Percentiles rank a stretch among this genome's conserved stretches.
Conservation (phyloP, 192 early-diverging fungal genomes). For the Entomortierella parvispora region DNA sequence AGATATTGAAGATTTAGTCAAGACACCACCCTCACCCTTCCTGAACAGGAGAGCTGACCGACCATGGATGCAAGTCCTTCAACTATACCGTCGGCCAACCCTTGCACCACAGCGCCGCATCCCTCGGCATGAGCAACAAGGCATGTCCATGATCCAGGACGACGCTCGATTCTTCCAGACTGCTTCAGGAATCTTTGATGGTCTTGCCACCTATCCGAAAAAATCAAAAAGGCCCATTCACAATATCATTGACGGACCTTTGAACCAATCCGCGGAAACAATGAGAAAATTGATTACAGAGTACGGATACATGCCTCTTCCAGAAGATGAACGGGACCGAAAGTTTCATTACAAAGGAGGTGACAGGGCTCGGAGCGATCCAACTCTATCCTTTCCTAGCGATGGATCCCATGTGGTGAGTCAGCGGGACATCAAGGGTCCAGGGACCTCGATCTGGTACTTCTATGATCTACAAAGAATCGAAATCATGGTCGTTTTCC, state of each 20-base stretch:
- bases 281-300: slow-evolving; percentile 16
- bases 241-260: slow-evolving; percentile 24
- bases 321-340: slow-evolving; percentile 38
- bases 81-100: slow-evolving; percentile 1
- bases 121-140: neutral
- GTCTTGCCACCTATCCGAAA: slow-evolving; percentile 26
- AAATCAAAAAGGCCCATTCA: slow-evolving; percentile 4
- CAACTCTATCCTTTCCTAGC: slow-evolving; percentile 25
- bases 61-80: slow-evolving; percentile 30
- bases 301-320: slow-evolving; percentile 47
- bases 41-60: slow-evolving; percentile 12
- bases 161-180: slow-evolving; percentile 47
- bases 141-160: slow-evolving; percentile 26
- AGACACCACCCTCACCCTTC: slow-evolving; percentile 29
- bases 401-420: slow-evolving; percentile 37
- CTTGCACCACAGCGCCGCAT: neutral
- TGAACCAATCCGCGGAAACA: slow-evolving; percentile 3
- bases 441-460: slow-evolving; percentile 42
- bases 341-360: slow-evolving; percentile 31
- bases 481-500: slow-evolving; percentile 35
- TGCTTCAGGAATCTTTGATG: slow-evolving; percentile 36
- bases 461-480: slow-evolving; percentile 35
- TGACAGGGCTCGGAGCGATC: slow-evolving; percentile 3
- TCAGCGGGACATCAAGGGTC: slow-evolving; percentile 12
- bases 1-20: neutral